Evolutionary conservation across 441 rosid species (phyloP).

Genomic region (Aleurites moluccanus): DNA sequence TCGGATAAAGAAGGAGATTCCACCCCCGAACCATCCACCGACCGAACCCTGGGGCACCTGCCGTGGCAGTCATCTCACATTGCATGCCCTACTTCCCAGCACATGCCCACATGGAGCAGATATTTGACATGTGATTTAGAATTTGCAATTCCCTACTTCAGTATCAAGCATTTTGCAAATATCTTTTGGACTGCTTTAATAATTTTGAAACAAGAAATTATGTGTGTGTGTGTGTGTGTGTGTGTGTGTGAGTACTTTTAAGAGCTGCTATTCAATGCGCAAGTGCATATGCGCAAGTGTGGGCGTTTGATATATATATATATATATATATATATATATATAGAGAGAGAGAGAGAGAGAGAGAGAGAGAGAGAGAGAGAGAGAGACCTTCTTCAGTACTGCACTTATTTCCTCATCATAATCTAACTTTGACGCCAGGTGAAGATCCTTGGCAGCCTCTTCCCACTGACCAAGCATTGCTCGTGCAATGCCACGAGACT

Average conservation of each 20-base stretch:
- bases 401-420: slow-evolving; percentile 84
- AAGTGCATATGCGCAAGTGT: not conserved
- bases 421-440: slow-evolving; percentile 79
- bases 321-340: too few species aligned
- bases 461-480: slow-evolving; percentile 95
- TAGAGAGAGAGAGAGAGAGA: too few species aligned
- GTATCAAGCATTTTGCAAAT: not conserved
- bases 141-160: not conserved
- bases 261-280: not conserved
- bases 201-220: not conserved
- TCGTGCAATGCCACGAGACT: slow-evolving; percentile 82
- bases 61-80: not conserved
- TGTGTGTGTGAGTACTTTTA: too few species aligned
- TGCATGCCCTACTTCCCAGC: not conserved
- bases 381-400: slow-evolving; percentile 75
- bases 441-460: slow-evolving; percentile 91
- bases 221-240: too few species aligned
- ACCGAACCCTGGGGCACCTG: too few species aligned
- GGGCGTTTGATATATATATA: too few species aligned
- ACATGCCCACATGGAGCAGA: not conserved
- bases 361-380: too few species aligned
- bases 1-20: too few species aligned
- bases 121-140: not conserved
- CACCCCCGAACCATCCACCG: too few species aligned
- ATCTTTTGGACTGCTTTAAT: not conserved